Evolutionary conservation across 176 grass and related monocot genomes (phyloP).

Genomic region (Panicum miliaceum): DNA sequence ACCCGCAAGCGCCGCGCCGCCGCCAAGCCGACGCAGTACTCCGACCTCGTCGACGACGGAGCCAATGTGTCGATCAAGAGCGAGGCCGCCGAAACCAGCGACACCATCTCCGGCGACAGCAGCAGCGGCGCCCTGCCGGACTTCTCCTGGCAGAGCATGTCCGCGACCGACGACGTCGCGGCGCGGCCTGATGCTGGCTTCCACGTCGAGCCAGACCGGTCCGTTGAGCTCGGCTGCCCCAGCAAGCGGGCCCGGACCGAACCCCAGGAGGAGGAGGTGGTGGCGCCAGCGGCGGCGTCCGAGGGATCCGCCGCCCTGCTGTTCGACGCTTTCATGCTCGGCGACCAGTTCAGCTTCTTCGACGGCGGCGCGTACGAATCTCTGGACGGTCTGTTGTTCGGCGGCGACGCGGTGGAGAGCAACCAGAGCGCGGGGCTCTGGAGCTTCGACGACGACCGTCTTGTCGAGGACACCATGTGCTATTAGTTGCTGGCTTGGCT

Average conservation of each 20-base stretch:
- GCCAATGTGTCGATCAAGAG: no score
- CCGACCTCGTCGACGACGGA: neutral
- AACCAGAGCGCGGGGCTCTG: slow-evolving; percentile 47
- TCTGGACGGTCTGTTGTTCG: slow-evolving; percentile 36
- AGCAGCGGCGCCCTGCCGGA: slow-evolving; percentile 22
- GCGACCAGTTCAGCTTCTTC: slow-evolving; percentile 46
- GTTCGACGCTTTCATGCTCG: slow-evolving; percentile 37
- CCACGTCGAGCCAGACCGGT: neutral
- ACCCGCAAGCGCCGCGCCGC: neutral
- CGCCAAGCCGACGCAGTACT: neutral
- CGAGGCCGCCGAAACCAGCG: neutral
- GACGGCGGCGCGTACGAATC: slow-evolving; percentile 35
- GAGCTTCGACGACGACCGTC: slow-evolving; percentile 57
- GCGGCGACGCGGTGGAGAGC: slow-evolving; percentile 26
- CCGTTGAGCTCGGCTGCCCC: neutral
- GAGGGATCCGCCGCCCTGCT: neutral
- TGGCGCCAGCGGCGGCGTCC: neutral
- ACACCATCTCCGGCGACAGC: neutral
- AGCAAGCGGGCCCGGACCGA: slow-evolving; percentile 25
- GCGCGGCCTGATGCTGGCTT: neutral
- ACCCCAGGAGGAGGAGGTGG: neutral
- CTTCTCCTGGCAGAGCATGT: slow-evolving; percentile 46
- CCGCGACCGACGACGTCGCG: slow-evolving; percentile 13
- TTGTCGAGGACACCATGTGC: slow-evolving; percentile 43
- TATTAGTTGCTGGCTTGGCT: neutral